Evolutionary conservation across 2,329 filamentous ascomycete genomes (phyloP).

Genomic region (Pseudocercospora eumusae): DNA sequence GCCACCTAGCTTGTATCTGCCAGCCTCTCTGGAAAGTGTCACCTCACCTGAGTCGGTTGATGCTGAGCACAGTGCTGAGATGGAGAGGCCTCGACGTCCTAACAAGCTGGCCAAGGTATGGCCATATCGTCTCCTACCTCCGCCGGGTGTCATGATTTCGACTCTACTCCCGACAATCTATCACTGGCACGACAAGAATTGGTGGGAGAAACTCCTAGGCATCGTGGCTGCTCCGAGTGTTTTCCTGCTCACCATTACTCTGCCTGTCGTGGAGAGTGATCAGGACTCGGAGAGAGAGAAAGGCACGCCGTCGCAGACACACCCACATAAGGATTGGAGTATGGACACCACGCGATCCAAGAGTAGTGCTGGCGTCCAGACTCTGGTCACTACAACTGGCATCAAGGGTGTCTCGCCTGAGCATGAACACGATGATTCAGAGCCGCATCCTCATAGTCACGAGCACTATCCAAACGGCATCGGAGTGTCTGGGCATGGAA

Average conservation of each 20-base stretch:
- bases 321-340: conserved; percentile 21
- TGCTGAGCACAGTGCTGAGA: conserved; percentile 34
- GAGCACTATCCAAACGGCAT: neutral
- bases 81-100: conserved; percentile 25
- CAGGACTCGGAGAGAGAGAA: conserved; percentile 39
- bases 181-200: conserved; percentile 76
- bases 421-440: conserved; percentile 21
- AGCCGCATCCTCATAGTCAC: conserved; percentile 23
- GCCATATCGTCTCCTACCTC: conserved; percentile 73
- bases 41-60: conserved; percentile 40
- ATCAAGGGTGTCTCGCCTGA: conserved; percentile 24
- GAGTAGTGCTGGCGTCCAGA: conserved; percentile 22
- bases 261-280: conserved; percentile 82
- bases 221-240: conserved; percentile 85
- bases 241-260: conserved; percentile 81
- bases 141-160: conserved; percentile 68
- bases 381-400: conserved; percentile 14
- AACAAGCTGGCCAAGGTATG: conserved; percentile 65
- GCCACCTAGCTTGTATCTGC: conserved; percentile 59
- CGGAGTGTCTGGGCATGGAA: conserved; percentile 35
- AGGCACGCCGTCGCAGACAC: conserved; percentile 1
- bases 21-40: conserved; percentile 40
- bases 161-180: conserved; percentile 86
- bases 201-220: conserved; percentile 82
- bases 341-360: conserved; percentile 22